Evolutionary conservation across 164 flowering plant species (phyloP), one percentile per base, ranked within the genome.

Genomic region (Stephania cephalantha): DNA sequence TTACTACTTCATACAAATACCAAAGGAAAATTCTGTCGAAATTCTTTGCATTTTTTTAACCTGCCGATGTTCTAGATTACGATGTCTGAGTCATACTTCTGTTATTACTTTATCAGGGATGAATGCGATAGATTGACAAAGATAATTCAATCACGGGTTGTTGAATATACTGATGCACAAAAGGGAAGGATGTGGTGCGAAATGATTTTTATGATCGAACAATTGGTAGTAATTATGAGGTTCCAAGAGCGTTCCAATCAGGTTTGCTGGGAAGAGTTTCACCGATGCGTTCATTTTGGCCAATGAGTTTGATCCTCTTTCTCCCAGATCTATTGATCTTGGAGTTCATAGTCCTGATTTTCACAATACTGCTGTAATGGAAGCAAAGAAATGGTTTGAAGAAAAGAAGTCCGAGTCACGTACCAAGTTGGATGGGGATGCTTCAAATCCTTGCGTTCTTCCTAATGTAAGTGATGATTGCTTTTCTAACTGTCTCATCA

Each of bases 331-430:
- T 52, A 61, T 70, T 64, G 35, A 58, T 30, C 61, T 46, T 6
- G 68, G 78, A 79, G 77, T 69, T 65, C 77, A 67, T 55, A 68
- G 71, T 18, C 76, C 82, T 69, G 83, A 83, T 82, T 67, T 75
- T 15, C 73, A 75, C 44, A 78, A 78, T 73, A 66, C 85, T 73
- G 91, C 93, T 79, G 81, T 89, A 58, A 83, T 82, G 83, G 93
- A 91, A 83, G 95, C 97, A 22, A 89, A 80, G 78, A 90, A 84
- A 77, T 91, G 97, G 97, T 73, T 91, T 11, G 82, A 87, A 78
- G 92, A 90, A 75, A 91, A 85, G 83, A 89, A 85, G 80, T 78
- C 68, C 17, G 88, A 83, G 70, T 84, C 88, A 69, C 77, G 69
- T 76, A 74, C 87, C 73, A 87, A 85, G 75, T 78, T 83, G 64